Evolutionary conservation across 495 filamentous ascomycete genomes (phyloP).

Genomic region (Tuber umbilicatum): DNA sequence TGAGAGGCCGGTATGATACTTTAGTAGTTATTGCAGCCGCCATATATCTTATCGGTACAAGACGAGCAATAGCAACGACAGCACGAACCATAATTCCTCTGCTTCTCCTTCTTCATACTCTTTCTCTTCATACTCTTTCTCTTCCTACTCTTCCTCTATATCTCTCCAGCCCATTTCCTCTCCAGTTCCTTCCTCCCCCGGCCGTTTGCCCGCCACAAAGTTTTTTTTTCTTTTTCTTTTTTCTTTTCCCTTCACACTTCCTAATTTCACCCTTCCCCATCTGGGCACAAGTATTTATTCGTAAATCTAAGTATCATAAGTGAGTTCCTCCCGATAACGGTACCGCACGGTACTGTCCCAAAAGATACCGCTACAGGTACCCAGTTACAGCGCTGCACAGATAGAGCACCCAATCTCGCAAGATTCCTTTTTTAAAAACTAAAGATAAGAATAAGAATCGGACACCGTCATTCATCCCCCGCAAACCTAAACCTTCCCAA

Average conservation of each 20-base stretch:
- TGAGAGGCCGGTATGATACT: background rate
- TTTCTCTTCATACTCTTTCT: too few species aligned
- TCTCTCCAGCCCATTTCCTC: background rate
- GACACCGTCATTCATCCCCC: too few species aligned
- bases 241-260: background rate
- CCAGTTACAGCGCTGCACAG: background rate
- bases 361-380: background rate
- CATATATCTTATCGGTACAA: background rate
- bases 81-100: too few species aligned
- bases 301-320: background rate
- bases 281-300: too few species aligned
- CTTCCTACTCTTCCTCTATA: background rate
- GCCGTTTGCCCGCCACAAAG: slow-evolving; percentile 25
- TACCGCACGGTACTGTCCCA: background rate
- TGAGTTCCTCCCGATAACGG: background rate
- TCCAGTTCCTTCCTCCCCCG: background rate
- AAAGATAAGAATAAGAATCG: too few species aligned
- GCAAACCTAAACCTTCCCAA: background rate
- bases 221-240: slow-evolving; percentile 19
- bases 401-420: background rate
- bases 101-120: background rate
- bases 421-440: too few species aligned
- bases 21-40: background rate
- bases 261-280: background rate
- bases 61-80: background rate